Percentiles rank a stretch among this genome's conserved stretches.
Conservation (phyloP, 768 basidiomycete species). For the Sporobolomyces roseus region DNA sequence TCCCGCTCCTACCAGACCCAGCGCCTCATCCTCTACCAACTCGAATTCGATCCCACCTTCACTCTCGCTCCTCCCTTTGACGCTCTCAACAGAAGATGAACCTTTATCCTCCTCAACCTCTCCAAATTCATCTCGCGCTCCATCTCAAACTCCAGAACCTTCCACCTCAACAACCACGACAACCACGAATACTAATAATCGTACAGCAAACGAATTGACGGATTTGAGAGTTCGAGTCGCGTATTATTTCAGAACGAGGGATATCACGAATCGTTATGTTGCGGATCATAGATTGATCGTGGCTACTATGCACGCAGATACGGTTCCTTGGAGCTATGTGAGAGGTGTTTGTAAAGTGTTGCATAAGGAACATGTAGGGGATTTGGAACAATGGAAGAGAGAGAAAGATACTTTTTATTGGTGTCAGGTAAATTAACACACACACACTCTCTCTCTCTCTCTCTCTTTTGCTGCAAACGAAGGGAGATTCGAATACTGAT, state of each 20-base stretch:
- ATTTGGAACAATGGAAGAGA: constrained; percentile 89
- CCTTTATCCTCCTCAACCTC: too few species aligned
- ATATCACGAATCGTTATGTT: constrained; percentile 78
- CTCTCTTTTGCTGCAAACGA: background rate
- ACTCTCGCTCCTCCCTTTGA: background rate
- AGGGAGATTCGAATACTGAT: background rate
- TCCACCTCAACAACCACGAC: background rate
- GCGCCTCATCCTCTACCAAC: background rate
- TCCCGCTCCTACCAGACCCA: background rate
- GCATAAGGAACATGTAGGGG: constrained; percentile 74
- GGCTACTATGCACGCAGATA: constrained; percentile 93
- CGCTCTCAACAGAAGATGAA: constrained; percentile 4
- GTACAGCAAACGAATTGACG: constrained; percentile 23
- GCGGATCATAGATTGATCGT: constrained; percentile 86
- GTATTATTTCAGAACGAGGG: constrained; percentile 94
- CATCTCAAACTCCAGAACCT: background rate
- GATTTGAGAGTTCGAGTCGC: constrained; percentile 71
- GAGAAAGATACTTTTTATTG: constrained; percentile 94
- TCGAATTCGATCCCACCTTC: background rate
- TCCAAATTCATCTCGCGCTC: background rate
- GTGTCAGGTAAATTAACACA: constrained; percentile 54
- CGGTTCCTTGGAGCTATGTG: constrained; percentile 89
- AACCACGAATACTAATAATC: constrained; percentile 34
- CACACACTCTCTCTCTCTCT: background rate
- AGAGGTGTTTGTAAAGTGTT: constrained; percentile 88